A percentile compares a stretch with the other conserved stretches of the same genome.
Conservation (phyloP, 164 flowering plant genomes). For the Magnolia sinica region DNA sequence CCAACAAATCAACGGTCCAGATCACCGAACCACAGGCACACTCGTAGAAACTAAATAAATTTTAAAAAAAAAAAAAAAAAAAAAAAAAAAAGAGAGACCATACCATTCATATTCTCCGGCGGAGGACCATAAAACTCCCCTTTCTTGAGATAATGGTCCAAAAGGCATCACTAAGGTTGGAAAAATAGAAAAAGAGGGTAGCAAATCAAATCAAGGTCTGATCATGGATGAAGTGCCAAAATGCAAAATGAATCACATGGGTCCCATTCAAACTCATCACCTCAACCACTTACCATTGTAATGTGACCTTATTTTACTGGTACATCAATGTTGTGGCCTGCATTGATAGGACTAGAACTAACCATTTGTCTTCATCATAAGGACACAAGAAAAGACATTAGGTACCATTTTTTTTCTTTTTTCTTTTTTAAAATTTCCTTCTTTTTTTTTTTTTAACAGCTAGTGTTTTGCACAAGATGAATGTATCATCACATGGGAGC, state of each 20-base stretch:
- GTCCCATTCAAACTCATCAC: conserved; percentile 5
- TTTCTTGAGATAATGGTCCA: neutral
- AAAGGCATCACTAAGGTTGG: neutral
- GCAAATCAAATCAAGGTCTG: conserved; percentile 7
- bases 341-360: neutral
- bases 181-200: neutral
- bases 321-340: neutral
- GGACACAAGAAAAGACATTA: neutral
- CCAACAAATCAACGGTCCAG: no score
- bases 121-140: neutral
- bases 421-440: no score
- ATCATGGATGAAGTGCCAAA: conserved; percentile 1
- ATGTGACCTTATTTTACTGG: neutral
- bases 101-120: no score
- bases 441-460: no score
- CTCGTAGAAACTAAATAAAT: no score
- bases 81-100: no score
- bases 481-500: neutral
- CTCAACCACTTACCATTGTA: conserved; percentile 2
- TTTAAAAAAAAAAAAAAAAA: no score
- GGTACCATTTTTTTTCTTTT: neutral
- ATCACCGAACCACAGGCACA: no score
- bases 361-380: neutral
- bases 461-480: neutral
- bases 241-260: neutral